These are phyloP conservation scores for Fistulinella staudtii DNA, from an alignment of 1,284 basidiomycete genomes.

Conservation along the genomic window DNA sequence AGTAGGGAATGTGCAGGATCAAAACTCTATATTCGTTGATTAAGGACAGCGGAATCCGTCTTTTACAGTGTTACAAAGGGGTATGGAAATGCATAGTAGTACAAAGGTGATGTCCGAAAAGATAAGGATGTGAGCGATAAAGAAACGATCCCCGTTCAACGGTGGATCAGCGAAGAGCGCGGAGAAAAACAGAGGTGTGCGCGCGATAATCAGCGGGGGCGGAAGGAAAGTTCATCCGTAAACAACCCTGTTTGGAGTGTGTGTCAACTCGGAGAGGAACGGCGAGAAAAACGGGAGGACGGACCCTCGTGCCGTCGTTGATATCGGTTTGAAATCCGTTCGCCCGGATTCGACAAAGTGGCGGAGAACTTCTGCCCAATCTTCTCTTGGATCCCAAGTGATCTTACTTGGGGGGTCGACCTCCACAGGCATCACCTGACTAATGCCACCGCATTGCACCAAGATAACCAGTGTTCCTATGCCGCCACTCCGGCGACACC, in stretches of 20 bases:
- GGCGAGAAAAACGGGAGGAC: conserved; percentile 20
- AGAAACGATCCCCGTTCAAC: conserved; percentile 32
- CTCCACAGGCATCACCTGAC: conserved; percentile 79
- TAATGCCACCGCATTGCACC: conserved; percentile 67
- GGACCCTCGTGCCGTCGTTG: conserved; percentile 67
- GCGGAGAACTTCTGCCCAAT: conserved; percentile 63
- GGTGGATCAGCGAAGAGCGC: conserved; percentile 13
- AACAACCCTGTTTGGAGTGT: conserved; percentile 26
- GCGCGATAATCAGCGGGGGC: conserved; percentile 1
- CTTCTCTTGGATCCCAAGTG: conserved; percentile 66
- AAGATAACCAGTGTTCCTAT: conserved; percentile 70
- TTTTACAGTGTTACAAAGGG: conserved; percentile 27
- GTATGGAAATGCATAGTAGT: conserved; percentile 25
- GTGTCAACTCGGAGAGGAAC: conserved; percentile 14
- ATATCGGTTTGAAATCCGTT: conserved; percentile 74
- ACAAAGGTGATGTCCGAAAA: conserved; percentile 22
- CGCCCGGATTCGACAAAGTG: conserved; percentile 71
- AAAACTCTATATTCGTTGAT: conserved; percentile 17
- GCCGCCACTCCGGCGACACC: conserved; percentile 66
- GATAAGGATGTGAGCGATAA: conserved; percentile 23
- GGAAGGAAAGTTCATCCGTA: conserved; percentile 31
- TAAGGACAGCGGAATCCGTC: conserved; percentile 13
- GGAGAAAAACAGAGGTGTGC: conserved; percentile 10
- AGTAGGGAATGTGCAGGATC: not conserved
- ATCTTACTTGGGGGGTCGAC: conserved; percentile 71